phyloP scores from a whole-genome alignment of 441 rosid genomes.

The Biscutella laevigata region DNA sequence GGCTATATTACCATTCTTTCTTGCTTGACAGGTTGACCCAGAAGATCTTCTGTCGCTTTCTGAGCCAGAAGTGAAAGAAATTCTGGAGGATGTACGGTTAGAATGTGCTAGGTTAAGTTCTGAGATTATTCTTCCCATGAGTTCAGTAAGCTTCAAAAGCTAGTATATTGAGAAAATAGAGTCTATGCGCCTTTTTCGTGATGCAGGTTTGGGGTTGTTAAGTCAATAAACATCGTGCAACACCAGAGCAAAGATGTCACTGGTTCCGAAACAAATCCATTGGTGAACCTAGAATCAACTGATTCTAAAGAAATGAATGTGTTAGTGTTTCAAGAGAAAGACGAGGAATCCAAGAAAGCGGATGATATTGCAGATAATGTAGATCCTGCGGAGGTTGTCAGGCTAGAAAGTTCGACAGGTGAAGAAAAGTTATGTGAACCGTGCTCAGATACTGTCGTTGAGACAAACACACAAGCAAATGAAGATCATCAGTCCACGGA shows the following conservation, averaged over 20 bases:
- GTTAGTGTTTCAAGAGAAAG: constrained; percentile 13
- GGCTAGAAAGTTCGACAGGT: constrained; percentile 20
- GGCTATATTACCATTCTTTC: neutral
- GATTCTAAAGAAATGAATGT: constrained; percentile 18
- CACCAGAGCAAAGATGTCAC: constrained; percentile 20
- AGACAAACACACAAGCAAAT: constrained; percentile 16
- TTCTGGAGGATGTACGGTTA: constrained; percentile 71
- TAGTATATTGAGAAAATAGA: neutral
- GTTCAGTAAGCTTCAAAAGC: neutral
- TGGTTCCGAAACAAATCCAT: constrained; percentile 22
- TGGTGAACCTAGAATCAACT: constrained; percentile 4
- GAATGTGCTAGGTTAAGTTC: constrained; percentile 74
- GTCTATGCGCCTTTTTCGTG: constrained; percentile 10
- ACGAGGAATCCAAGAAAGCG: constrained; percentile 13
- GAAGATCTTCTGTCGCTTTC: constrained; percentile 44
- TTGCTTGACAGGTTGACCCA: constrained; percentile 45
- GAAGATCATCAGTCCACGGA: constrained; percentile 22
- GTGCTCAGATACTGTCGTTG: constrained; percentile 8
- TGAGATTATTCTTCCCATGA: constrained; percentile 17
- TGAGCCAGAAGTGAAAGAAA: constrained; percentile 58
- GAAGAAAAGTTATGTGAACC: constrained; percentile 30
- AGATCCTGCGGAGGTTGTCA: constrained; percentile 20
- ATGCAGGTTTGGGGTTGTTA: constrained; percentile 88
- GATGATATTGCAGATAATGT: constrained; percentile 19
- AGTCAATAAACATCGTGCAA: constrained; percentile 57